phyloP scores from a whole-genome alignment of 352 stramenopile species.

The Pythium rishiriense region DNA sequence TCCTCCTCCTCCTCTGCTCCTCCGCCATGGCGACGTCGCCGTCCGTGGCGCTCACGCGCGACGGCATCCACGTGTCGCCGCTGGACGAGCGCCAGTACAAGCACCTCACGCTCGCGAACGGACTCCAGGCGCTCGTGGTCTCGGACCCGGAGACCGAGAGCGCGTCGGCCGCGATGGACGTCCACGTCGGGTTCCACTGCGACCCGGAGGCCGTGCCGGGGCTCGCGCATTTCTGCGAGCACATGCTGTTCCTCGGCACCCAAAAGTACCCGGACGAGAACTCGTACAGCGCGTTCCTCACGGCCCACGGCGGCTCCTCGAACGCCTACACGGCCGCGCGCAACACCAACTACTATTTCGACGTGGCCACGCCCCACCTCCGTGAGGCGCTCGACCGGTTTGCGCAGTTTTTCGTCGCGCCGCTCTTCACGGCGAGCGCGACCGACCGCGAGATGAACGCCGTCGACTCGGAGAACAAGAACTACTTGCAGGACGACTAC shows the following conservation, averaged over 20 bases:
- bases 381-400: conserved; percentile 94
- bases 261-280: conserved; percentile 96
- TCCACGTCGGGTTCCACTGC: conserved; percentile 93
- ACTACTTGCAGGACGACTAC: conserved; percentile 95
- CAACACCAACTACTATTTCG: conserved; percentile 98
- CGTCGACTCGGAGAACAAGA: conserved; percentile 96
- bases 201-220: conserved; percentile 87
- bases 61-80: conserved; percentile 62
- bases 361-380: conserved; percentile 82
- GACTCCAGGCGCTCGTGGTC: conserved; percentile 79
- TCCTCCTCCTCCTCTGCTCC: too few species aligned
- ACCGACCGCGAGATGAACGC: conserved; percentile 95
- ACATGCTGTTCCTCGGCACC: conserved; percentile 98
- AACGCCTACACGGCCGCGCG: conserved; percentile 97
- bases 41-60: conserved; percentile 34
- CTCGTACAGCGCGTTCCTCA: conserved; percentile 93
- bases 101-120: conserved; percentile 49
- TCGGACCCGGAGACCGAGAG: conserved; percentile 92
- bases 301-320: conserved; percentile 89
- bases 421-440: conserved; percentile 89
- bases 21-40: conserved; percentile 23
- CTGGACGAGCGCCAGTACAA: conserved; percentile 70
- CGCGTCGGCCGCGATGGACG: conserved; percentile 92
- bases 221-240: conserved; percentile 93
- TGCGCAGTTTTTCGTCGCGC: conserved; percentile 97